A percentile compares a stretch with the other conserved stretches of the same genome.
Conservation (phyloP, 2,329 filamentous ascomycete genomes). For the Neospermospora avenae region DNA sequence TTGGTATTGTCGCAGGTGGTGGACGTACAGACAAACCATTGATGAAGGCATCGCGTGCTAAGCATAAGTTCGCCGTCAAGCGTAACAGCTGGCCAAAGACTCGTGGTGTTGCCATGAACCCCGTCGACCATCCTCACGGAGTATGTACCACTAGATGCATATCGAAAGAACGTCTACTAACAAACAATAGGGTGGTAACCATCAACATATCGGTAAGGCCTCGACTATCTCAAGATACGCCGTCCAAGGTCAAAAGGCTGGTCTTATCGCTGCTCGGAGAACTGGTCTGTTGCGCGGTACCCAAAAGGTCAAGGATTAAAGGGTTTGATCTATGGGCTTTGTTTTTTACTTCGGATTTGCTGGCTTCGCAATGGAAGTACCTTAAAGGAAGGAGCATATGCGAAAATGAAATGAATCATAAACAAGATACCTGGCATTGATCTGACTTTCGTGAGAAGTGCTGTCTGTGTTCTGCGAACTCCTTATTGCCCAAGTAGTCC, state of each 20-base stretch:
- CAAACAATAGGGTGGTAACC: slow-evolving; percentile 72
- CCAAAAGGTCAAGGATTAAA: slow-evolving; percentile 98
- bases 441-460: neutral
- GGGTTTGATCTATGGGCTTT: slow-evolving; percentile 29
- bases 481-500: neutral
- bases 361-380: slow-evolving; percentile 36
- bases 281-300: slow-evolving; percentile 99
- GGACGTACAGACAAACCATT: slow-evolving; percentile 99
- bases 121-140: slow-evolving; percentile 98
- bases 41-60: slow-evolving; percentile 98
- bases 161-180: slow-evolving; percentile 40
- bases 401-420: slow-evolving; percentile 33
- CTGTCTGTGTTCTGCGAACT: neutral
- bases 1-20: slow-evolving; percentile 98
- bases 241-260: slow-evolving; percentile 97
- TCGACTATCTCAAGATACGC: slow-evolving; percentile 99
- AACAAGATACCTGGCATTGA: neutral
- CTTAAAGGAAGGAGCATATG: slow-evolving; percentile 34
- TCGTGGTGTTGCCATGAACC: slow-evolving; percentile 99
- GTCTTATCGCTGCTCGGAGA: slow-evolving; percentile 99
- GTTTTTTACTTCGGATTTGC: slow-evolving; percentile 35
- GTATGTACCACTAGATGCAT: slow-evolving; percentile 35
- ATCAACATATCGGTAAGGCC: slow-evolving; percentile 95
- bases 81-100: slow-evolving; percentile 99
- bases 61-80: slow-evolving; percentile 99